Base-by-base conservation (phyloP, 176 grass and related monocot species). In the Paspalum notatum region DNA sequence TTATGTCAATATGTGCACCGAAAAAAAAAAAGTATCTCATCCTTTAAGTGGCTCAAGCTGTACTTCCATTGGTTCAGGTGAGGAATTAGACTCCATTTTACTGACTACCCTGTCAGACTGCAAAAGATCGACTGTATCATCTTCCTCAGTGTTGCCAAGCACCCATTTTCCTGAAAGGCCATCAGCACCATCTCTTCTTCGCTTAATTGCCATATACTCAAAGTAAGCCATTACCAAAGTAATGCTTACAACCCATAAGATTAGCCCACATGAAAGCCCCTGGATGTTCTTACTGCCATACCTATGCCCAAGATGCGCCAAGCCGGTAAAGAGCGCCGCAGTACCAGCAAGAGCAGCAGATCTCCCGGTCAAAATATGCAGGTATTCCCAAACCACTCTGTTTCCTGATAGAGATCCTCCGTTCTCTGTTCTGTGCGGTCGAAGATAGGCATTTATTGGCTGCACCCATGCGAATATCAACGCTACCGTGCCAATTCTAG, bases 291-390 rank as follows among this genome's bases (percentile, higher is more conserved):
- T 89, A 63, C 78, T 85, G 41, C 83, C 90, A 61, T 95, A 93
- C 53, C 90, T 85, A 14, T 95, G 69, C 22, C 92, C 92, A 71
- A 98, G 85, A 86, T 98, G 88, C 46, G 89, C 75, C 89, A 98
- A 92, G 9, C 92, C 92, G 14, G 82, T 89, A 79, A 95, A 88
- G 22, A 98, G 86, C 12, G 96, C 70, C 6, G 86, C 62, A 5
- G 53, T 71, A 89, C 92, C 96, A n/a, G n/a, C 84, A 18, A 91
- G 14, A 20, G 73, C 72, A 76, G 88, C 90, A 44, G 80, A 75
- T 42, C 90, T 89, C 57, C 96, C 96, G 0, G 85, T 69, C 55
- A 86, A 57, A 52, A 82, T 18, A 93, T 95, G 96, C 55, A 94
- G 68, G 80, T 88, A 89, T 78, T 88, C 88, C 92, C 92, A 98